A percentile compares a stretch with the other conserved stretches of the same genome.
These are phyloP conservation scores for Sistotremastrum suecicum DNA, from an alignment of 768 basidiomycete genomes.

Conservation along the genomic window DNA sequence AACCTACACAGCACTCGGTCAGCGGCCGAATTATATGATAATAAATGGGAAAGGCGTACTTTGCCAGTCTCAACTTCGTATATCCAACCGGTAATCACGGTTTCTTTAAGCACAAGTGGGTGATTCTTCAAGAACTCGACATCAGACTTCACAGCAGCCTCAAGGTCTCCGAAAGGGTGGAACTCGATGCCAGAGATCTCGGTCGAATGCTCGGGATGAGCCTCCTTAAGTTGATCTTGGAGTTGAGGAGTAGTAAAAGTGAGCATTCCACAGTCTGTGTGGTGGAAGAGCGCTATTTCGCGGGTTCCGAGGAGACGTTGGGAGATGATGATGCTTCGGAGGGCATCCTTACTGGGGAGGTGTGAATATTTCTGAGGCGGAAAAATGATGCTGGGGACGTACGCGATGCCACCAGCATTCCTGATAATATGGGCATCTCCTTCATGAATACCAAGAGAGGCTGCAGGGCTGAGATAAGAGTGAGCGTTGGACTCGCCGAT, in stretches of 20 bases:
- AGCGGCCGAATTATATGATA: not conserved
- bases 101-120: constrained; percentile 39
- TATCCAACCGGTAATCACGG: constrained; percentile 50
- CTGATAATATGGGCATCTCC: constrained; percentile 64
- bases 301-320: constrained; percentile 59
- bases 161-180: constrained; percentile 36
- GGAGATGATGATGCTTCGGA: constrained; percentile 56
- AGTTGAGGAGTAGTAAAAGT: constrained; percentile 40
- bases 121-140: constrained; percentile 41
- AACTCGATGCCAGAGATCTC: constrained; percentile 37
- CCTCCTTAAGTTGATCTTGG: constrained; percentile 33
- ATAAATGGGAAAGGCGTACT: constrained; percentile 18
- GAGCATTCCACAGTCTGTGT: constrained; percentile 63
- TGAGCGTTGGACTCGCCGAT: constrained; percentile 1
- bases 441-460: constrained; percentile 44
- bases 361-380: not conserved
- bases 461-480: constrained; percentile 29
- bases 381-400: constrained; percentile 12
- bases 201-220: constrained; percentile 18
- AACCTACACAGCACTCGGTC: too few species aligned
- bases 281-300: constrained; percentile 56
- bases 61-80: constrained; percentile 51
- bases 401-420: constrained; percentile 60
- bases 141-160: constrained; percentile 42
- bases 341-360: constrained; percentile 37